Evolutionary conservation across 768 basidiomycete genomes (phyloP).

Genomic region (Candolleomyces aberdarensis): DNA sequence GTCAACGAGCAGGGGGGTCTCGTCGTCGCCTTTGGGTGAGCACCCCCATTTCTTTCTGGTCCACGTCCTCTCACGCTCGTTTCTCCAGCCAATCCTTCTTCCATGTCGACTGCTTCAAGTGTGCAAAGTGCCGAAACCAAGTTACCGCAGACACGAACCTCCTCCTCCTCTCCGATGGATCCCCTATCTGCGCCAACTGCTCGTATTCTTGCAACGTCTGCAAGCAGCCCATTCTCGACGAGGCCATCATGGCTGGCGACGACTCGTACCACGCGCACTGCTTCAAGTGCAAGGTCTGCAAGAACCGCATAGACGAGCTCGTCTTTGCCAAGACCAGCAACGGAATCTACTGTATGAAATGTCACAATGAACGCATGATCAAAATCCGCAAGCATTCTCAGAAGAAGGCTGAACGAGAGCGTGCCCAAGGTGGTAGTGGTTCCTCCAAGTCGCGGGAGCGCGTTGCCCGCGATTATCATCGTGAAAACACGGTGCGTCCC

Average conservation of each 20-base stretch:
- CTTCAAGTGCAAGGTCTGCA: slow-evolving; percentile 97
- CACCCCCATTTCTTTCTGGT: slow-evolving; percentile 12
- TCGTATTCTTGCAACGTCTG: slow-evolving; percentile 97
- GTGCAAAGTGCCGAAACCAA: slow-evolving; percentile 90
- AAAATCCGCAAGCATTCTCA: slow-evolving; percentile 89
- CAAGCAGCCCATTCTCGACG: slow-evolving; percentile 91
- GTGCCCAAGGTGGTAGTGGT: slow-evolving; percentile 39
- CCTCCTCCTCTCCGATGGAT: slow-evolving; percentile 94
- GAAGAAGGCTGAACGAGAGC: slow-evolving; percentile 72
- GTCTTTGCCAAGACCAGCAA: slow-evolving; percentile 98
- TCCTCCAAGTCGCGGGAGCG: slow-evolving; percentile 42
- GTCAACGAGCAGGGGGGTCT: slow-evolving; percentile 77
- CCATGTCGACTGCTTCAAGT: slow-evolving; percentile 94
- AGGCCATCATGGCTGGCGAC: slow-evolving; percentile 99
- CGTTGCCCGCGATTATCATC: slow-evolving; percentile 33
- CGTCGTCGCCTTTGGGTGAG: slow-evolving; percentile 95
- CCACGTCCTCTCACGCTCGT: slow-evolving; percentile 1
- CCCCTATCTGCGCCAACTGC: slow-evolving; percentile 93
- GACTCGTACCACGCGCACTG: slow-evolving; percentile 98
- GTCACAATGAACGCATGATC: slow-evolving; percentile 96
- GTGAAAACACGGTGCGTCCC: slow-evolving; percentile 41
- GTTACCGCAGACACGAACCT: slow-evolving; percentile 97
- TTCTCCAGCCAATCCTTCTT: slow-evolving; percentile 80
- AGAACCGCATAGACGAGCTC: slow-evolving; percentile 92
- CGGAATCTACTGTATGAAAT: slow-evolving; percentile 98